Evolutionary conservation across 345 rosid genomes (phyloP).

Genomic region (Gossypium anomalum): DNA sequence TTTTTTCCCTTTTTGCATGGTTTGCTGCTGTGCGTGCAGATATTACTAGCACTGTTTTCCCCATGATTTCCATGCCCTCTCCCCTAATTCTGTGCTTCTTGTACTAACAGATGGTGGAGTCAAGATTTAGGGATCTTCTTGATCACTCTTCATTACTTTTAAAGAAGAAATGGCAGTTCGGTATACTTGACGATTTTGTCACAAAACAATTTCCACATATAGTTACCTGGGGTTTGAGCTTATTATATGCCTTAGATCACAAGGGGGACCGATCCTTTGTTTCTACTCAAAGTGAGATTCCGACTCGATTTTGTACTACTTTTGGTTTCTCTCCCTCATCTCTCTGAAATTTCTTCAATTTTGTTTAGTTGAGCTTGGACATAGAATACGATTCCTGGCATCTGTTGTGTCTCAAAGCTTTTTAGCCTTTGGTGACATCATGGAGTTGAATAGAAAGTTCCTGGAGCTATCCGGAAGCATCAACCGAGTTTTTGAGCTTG

Average conservation of each 20-base stretch:
- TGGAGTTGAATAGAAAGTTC: constrained; percentile 86
- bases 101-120: constrained; percentile 72
- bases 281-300: constrained; percentile 77
- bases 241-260: constrained; percentile 90
- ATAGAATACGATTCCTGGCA: constrained; percentile 91
- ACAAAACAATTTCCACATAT: constrained; percentile 96
- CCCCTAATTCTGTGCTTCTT: background rate
- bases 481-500: constrained; percentile 89
- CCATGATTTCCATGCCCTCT: background rate
- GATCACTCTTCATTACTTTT: constrained; percentile 74
- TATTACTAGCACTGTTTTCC: background rate
- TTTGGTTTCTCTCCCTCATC: background rate
- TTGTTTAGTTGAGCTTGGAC: constrained; percentile 85
- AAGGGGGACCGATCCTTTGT: constrained; percentile 73
- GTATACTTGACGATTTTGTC: constrained; percentile 86
- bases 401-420: constrained; percentile 99
- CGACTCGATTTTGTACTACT: constrained; percentile 5
- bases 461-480: constrained; percentile 88
- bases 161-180: constrained; percentile 91
- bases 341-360: constrained; percentile 4
- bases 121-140: constrained; percentile 79
- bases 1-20: background rate
- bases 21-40: background rate
- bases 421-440: constrained; percentile 96
- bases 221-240: constrained; percentile 98